Conservation (phyloP, 1,284 basidiomycete genomes). For the Trichosporon asahii region DNA sequence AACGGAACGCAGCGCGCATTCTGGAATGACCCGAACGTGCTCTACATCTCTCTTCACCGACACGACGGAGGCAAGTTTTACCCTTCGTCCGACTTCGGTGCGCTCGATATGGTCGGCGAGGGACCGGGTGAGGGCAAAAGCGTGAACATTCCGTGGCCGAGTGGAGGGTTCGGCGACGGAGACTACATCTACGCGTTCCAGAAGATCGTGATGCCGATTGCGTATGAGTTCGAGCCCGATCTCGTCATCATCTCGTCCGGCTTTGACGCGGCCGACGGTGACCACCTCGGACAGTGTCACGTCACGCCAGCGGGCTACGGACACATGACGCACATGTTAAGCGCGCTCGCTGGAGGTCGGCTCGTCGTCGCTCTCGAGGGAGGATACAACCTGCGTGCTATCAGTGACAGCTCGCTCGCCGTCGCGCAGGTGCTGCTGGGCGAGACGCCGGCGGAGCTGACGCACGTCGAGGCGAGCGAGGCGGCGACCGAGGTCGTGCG, state of each 20-base stretch:
- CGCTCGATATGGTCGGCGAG: slow-evolving; percentile 77
- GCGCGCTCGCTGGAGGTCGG: slow-evolving; percentile 81
- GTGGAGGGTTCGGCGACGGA: slow-evolving; percentile 81
- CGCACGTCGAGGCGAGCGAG: slow-evolving; percentile 67
- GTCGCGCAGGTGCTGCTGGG: slow-evolving; percentile 82
- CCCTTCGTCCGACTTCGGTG: slow-evolving; percentile 85
- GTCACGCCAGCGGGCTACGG: slow-evolving; percentile 94
- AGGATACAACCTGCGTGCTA: slow-evolving; percentile 89
- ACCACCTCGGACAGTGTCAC: slow-evolving; percentile 82
- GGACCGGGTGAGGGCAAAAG: slow-evolving; percentile 78
- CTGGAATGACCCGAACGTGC: slow-evolving; percentile 80
- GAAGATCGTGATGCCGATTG: slow-evolving; percentile 93
- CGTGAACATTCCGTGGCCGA: slow-evolving; percentile 96
- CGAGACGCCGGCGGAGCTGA: slow-evolving; percentile 72
- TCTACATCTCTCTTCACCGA: slow-evolving; percentile 96
- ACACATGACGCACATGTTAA: slow-evolving; percentile 97
- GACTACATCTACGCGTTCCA: slow-evolving; percentile 98
- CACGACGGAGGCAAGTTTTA: slow-evolving; percentile 91
- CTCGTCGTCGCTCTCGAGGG: slow-evolving; percentile 95
- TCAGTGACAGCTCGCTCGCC: slow-evolving; percentile 79
- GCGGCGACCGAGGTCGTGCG: slow-evolving; percentile 80
- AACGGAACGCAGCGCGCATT: slow-evolving; percentile 97
- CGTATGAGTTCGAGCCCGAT: slow-evolving; percentile 91
- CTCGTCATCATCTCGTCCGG: slow-evolving; percentile 97
- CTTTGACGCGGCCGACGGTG: slow-evolving; percentile 93